Base-by-base conservation (phyloP, 1,284 basidiomycete genomes). In the Ganoderma resinaceum region DNA sequence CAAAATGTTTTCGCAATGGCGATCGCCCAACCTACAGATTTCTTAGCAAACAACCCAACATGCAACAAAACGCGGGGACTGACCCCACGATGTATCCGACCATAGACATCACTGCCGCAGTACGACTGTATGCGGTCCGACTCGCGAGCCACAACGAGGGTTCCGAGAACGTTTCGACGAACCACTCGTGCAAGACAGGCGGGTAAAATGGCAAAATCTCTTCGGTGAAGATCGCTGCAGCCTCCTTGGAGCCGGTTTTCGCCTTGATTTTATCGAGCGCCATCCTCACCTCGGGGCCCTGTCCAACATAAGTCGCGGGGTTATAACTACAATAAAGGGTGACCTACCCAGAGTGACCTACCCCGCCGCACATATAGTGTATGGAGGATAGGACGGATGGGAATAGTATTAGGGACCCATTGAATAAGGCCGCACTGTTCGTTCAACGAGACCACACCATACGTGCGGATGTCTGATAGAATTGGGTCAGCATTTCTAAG, bases 21-120 rank as follows among this genome's bases (percentile, higher is more conserved):
- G 89, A 80, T 99, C 98, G 16, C 98, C 98, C n/a, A 99, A 85
- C 14, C 96, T 97, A 26, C 11, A 72, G 2, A 57, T 18, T 64
- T 23, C 40, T 33, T 35, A 63, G 26, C 43, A 11, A 38, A 8
- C 52, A 7, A 46, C 14, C 42, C 65, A 63, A 9, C 58, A n/a
- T 38, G 58, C 59, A n/a, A 9, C 79, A 26, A 16, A 5, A 0
- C 26, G n/a, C 11, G n/a, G 42, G 12, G 7, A 20, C 89, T 70
- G 71, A 97, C 95, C 97, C 98, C 11, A 99, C 84, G 42, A 99
- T 97, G 75, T 95, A 98, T 26, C 98, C 98, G 33, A 99, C 95
- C 93, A 99, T 99, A 3, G 95, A 98, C 94, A 99, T 99, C 61
- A 99, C 98, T 0, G 98, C 98, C 0, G 93, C 88, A 0, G 98